A percentile compares a stretch with the other conserved stretches of the same genome.
Evolutionary conservation across 148 eudicot species (phyloP).

Genomic region (Rhododendron williamsianum): DNA sequence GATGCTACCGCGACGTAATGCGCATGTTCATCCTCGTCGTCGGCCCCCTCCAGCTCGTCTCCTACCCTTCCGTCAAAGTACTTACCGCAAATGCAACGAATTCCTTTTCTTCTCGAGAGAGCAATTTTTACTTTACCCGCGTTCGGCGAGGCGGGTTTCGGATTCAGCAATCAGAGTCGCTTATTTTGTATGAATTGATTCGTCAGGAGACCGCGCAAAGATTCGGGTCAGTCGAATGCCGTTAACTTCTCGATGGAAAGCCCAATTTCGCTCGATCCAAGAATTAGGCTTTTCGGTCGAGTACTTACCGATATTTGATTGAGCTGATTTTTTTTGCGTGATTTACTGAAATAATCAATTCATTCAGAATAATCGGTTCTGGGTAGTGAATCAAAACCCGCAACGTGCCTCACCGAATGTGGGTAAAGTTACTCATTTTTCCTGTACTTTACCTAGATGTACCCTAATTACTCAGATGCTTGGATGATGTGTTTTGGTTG

Average conservation of each 20-base stretch:
- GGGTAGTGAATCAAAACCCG: not conserved
- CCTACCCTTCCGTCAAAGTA: constrained; percentile 70
- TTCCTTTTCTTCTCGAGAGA: no score
- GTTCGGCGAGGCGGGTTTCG: not conserved
- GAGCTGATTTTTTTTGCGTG: not conserved
- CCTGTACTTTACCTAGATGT: not conserved
- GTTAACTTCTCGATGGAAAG: no score
- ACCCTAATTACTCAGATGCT: no score
- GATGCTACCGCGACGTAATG: constrained; percentile 71
- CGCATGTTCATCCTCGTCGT: constrained; percentile 64
- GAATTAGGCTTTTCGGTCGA: not conserved
- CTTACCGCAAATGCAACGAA: not conserved
- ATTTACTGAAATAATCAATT: not conserved
- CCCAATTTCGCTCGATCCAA: not conserved
- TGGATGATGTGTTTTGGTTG: constrained; percentile 1
- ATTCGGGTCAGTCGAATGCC: not conserved
- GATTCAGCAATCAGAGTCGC: not conserved
- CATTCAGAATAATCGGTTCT: not conserved
- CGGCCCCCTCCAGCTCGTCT: constrained; percentile 78
- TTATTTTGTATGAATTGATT: not conserved
- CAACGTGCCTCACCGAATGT: not conserved
- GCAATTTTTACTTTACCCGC: no score
- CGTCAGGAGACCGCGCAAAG: not conserved
- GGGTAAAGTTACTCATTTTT: not conserved
- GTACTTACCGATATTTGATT: not conserved